These are phyloP conservation scores for Abrus pulchellus DNA, from an alignment of 306 rosid species.

Conservation along the genomic window DNA sequence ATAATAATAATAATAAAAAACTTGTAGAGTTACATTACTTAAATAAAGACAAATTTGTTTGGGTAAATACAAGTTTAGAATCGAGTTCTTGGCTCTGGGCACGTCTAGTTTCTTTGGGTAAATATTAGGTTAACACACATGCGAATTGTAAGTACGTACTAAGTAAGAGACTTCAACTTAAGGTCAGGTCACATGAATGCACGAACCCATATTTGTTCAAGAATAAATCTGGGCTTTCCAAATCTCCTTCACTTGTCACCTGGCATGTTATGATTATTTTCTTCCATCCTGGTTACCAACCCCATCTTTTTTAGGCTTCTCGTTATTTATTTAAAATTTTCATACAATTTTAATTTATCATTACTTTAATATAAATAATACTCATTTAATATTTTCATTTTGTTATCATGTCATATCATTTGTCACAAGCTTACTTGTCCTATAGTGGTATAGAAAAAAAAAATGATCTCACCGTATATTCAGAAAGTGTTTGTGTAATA, in stretches of 20 bases:
- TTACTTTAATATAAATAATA: too few relatives aligned
- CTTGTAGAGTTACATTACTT: not conserved
- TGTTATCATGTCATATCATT: too few relatives aligned
- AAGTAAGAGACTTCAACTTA: conserved; percentile 43
- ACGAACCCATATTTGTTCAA: conserved; percentile 55
- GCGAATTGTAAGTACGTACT: conserved; percentile 7
- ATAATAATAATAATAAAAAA: too few relatives aligned
- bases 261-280: conserved; percentile 19
- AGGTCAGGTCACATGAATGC: conserved; percentile 72
- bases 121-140: not conserved
- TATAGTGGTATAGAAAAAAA: too few relatives aligned
- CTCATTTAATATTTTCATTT: too few relatives aligned
- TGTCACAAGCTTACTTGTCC: too few relatives aligned
- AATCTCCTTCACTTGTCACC: conserved; percentile 62
- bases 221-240: conserved; percentile 43
- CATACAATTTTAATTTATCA: too few relatives aligned
- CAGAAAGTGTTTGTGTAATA: too few relatives aligned
- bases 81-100: too few relatives aligned
- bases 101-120: not conserved
- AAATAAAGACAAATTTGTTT: not conserved
- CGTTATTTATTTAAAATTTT: too few relatives aligned
- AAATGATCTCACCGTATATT: too few relatives aligned
- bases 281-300: conserved; percentile 17
- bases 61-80: too few relatives aligned
- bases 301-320: conserved; percentile 49